phyloP scores from a whole-genome alignment of 2,329 filamentous ascomycete genomes.

The Nigrograna mackinnonii region DNA sequence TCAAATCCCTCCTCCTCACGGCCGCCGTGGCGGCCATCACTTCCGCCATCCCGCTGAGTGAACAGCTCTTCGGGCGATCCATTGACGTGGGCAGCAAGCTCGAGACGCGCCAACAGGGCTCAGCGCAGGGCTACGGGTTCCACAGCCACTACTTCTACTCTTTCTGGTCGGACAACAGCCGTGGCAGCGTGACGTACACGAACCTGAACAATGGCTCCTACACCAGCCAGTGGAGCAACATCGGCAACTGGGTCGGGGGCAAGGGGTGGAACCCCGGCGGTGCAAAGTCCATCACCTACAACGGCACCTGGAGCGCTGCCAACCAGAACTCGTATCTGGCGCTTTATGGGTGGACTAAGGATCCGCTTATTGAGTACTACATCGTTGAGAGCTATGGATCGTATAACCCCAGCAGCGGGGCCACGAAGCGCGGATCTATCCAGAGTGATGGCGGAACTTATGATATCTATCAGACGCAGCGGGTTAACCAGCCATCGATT shows the following conservation, averaged over 20 bases:
- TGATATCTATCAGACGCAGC: conserved; percentile 54
- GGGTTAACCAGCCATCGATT: conserved; percentile 57
- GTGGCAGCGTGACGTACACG: conserved; percentile 56
- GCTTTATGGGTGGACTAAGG: conserved; percentile 61
- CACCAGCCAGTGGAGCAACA: conserved; percentile 52
- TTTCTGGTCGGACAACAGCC: conserved; percentile 60
- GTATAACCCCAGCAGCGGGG: conserved; percentile 54
- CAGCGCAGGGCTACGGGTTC: conserved; percentile 25
- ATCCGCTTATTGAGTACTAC: conserved; percentile 63
- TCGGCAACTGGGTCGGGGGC: conserved; percentile 60
- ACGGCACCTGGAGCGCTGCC: conserved; percentile 48
- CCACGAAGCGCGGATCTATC: conserved; percentile 55
- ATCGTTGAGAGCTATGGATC: conserved; percentile 58
- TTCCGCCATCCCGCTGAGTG: conserved; percentile 9
- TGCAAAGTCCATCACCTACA: conserved; percentile 54
- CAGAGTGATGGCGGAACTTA: conserved; percentile 57
- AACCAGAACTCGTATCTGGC: conserved; percentile 58
- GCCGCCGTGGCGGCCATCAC: conserved; percentile 10
- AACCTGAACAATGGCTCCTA: conserved; percentile 57
- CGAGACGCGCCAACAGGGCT: conserved; percentile 10
- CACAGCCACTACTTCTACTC: conserved; percentile 45
- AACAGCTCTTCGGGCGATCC: conserved; percentile 10
- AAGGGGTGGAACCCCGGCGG: conserved; percentile 62
- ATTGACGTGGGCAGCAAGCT: conserved; percentile 10
- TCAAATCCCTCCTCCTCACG: conserved; percentile 9